Percentiles rank a stretch among this genome's conserved stretches.
Conservation (phyloP, 352 stramenopile genomes). For the Pythium folliculosum region DNA sequence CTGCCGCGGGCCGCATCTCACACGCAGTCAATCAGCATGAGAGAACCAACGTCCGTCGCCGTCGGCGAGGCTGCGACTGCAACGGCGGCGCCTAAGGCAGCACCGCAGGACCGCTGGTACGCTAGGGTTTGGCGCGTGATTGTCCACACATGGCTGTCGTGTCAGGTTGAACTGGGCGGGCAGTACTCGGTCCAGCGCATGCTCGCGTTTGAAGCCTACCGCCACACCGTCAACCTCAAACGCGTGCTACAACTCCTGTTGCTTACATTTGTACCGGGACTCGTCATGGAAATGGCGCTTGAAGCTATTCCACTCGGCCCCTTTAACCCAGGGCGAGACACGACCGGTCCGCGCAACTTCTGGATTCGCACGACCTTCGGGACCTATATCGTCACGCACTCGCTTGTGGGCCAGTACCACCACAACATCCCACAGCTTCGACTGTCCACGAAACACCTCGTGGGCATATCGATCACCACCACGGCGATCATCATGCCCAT, state of each 20-base stretch:
- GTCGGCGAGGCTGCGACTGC: too few species aligned
- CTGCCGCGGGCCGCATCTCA: too few species aligned
- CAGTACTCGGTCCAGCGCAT: constrained; percentile 40
- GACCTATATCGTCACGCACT: constrained; percentile 10
- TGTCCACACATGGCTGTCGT: constrained; percentile 12
- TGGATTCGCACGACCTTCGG: constrained; percentile 20
- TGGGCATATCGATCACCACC: neutral
- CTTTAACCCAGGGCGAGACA: neutral
- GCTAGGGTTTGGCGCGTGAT: neutral
- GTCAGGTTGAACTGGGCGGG: constrained; percentile 36
- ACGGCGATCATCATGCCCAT: constrained; percentile 8
- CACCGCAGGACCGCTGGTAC: neutral
- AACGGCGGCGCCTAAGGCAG: too few species aligned
- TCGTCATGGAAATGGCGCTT: constrained; percentile 2
- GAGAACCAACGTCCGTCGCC: too few species aligned
- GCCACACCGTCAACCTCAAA: neutral
- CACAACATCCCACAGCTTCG: constrained; percentile 2
- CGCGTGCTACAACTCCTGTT: constrained; percentile 8
- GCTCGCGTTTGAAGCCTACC: constrained; percentile 11
- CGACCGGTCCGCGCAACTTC: constrained; percentile 5
- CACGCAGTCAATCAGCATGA: too few species aligned
- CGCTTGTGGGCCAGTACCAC: constrained; percentile 12
- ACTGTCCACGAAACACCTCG: neutral
- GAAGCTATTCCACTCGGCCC: constrained; percentile 13
- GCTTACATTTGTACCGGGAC: constrained; percentile 8